Evolutionary conservation across 371 early-diverging fungal species (phyloP).

Genomic region (Rhizomucor pusillus): DNA sequence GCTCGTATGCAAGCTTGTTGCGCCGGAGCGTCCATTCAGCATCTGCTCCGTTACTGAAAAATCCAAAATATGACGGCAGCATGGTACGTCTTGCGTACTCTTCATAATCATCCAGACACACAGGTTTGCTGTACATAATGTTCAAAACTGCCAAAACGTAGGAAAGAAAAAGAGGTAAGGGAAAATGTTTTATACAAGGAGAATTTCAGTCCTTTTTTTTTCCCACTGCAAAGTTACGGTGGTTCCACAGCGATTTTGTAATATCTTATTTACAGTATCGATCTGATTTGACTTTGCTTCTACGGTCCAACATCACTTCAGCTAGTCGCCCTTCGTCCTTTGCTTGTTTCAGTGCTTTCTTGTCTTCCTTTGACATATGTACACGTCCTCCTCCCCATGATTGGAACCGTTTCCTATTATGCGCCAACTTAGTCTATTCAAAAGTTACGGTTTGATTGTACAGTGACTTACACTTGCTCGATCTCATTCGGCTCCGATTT

Average conservation of each 20-base stretch:
- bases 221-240: background rate
- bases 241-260: background rate
- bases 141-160: background rate
- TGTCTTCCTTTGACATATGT: slow-evolving; percentile 45
- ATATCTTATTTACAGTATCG: slow-evolving; percentile 74
- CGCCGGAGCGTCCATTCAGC: slow-evolving; percentile 15
- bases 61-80: slow-evolving; percentile 13
- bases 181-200: background rate
- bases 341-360: slow-evolving; percentile 58
- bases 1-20: slow-evolving; percentile 18
- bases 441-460: background rate
- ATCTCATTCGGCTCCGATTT: slow-evolving; percentile 25
- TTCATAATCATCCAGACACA: slow-evolving; percentile 16
- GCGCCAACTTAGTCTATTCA: background rate
- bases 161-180: background rate
- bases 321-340: slow-evolving; percentile 70
- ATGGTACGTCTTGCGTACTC: slow-evolving; percentile 13
- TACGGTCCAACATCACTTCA: slow-evolving; percentile 77
- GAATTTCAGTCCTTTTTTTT: background rate
- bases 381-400: slow-evolving; percentile 67
- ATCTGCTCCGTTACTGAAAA: slow-evolving; percentile 19
- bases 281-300: slow-evolving; percentile 81
- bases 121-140: background rate
- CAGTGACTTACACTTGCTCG: slow-evolving; percentile 39
- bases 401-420: slow-evolving; percentile 59